Evolutionary conservation across 768 basidiomycete species (phyloP), one percentile per base, ranked within the genome.

Genomic region (Boletus barrowsii): DNA sequence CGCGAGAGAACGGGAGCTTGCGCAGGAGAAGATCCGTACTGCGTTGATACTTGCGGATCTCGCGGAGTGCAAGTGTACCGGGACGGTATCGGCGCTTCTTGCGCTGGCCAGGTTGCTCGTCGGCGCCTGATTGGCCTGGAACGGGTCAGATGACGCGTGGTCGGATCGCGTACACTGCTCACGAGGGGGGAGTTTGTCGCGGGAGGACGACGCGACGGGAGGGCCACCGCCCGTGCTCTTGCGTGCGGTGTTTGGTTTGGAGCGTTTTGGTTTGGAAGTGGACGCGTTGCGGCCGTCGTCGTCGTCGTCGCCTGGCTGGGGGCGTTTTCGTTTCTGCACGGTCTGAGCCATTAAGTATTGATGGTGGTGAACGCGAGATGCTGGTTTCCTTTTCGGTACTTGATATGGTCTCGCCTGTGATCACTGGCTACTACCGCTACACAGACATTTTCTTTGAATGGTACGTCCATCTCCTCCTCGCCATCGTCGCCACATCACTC

Each of bases 1-100:
- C 76, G 62, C 94, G 90, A 44, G 92, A 89, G 68, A 98, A 98
- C 0, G 94, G 94, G 41, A 97, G 79, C 69, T 89, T 96, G 59
- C 83, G 82, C 53, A 98, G 74, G 56, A 98, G 76, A 41, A 97
- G 76, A 66, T 95, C 93, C 8, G 94, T 97, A 62, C 86, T 88
- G 69, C 90, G 92, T 70, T 98, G 94, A 71, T 97, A 98, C 68
- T 88, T 91, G 63, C 95, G 81, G 48, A 98, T 96, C 75, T 98
- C 94, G 42, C 88, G 83, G 58, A 98, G 75, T 33, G 94, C 94
- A 54, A 90, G 83, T 4, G 92, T 95, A 10, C 94, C 94, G 0
- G 94, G 94, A 56, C 92, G 82, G 73, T 82, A 98, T n/a, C 94
- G 79, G 64, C 73, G 79, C 66, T 76, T 82, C 80, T 77, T 75